A percentile compares a stretch with the other conserved stretches of the same genome.
Conservation (phyloP, 2,329 filamentous ascomycete species). For the Nannizziopsis arthrosporioides region DNA sequence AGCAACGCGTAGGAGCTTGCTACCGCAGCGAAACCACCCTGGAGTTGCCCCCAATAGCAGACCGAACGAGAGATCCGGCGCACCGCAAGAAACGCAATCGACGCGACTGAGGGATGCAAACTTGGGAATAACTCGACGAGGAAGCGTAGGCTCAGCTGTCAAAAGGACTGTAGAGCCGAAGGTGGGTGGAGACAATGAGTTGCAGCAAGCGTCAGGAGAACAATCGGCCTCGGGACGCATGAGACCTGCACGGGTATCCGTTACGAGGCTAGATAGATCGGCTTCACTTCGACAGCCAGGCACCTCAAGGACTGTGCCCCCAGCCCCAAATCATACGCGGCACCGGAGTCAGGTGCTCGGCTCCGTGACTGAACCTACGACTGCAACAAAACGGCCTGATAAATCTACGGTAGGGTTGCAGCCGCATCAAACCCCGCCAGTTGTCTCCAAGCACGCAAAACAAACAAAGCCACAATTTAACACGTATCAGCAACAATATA, state of each 20-base stretch:
- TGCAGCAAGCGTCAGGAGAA: slow-evolving; percentile 4
- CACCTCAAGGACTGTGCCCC: slow-evolving; percentile 15
- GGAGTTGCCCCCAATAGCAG: slow-evolving; percentile 17
- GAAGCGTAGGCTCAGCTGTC: neutral
- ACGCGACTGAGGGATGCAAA: neutral
- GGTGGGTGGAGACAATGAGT: slow-evolving; percentile 10
- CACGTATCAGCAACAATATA: slow-evolving; percentile 30
- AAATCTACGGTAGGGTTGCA: slow-evolving; percentile 12
- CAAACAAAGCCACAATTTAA: slow-evolving; percentile 24
- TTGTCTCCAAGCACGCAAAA: slow-evolving; percentile 14
- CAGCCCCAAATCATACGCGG: slow-evolving; percentile 22
- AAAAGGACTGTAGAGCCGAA: neutral
- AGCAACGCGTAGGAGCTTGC: slow-evolving; percentile 20
- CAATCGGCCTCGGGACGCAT: neutral
- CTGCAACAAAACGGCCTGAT: slow-evolving; percentile 9
- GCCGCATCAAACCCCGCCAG: neutral
- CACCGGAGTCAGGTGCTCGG: slow-evolving; percentile 28
- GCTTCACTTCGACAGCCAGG: slow-evolving; percentile 29
- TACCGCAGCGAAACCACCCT: slow-evolving; percentile 21
- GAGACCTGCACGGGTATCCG: slow-evolving; percentile 18
- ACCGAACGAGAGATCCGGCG: slow-evolving; percentile 11
- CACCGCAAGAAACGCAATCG: slow-evolving; percentile 2
- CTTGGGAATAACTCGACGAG: neutral
- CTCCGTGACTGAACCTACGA: slow-evolving; percentile 13
- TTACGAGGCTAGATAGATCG: slow-evolving; percentile 26